phyloP scores from a whole-genome alignment of 768 basidiomycete genomes.

The Cystobasidium ongulense region DNA sequence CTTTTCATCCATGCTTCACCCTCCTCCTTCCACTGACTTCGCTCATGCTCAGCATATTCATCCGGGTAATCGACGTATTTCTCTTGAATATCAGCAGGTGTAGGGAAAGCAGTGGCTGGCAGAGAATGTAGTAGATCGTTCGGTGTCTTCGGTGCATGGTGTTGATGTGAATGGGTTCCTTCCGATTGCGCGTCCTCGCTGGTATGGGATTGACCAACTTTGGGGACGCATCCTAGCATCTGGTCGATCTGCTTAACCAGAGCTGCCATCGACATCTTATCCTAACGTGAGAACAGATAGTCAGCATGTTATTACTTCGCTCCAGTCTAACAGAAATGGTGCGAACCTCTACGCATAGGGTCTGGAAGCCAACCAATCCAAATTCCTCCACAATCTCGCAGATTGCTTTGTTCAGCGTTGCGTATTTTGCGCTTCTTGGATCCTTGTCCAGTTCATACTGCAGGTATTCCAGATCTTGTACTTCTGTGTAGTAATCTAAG shows the following conservation, averaged over 20 bases:
- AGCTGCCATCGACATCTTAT: slow-evolving; percentile 89
- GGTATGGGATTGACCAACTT: neutral
- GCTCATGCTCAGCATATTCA: slow-evolving; percentile 49
- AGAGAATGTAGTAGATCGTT: slow-evolving; percentile 51
- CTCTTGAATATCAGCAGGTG: slow-evolving; percentile 54
- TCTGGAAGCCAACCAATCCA: slow-evolving; percentile 87
- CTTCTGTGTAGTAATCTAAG: slow-evolving; percentile 94
- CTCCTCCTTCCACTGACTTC: slow-evolving; percentile 40
- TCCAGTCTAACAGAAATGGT: neutral
- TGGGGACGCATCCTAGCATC: slow-evolving; percentile 80
- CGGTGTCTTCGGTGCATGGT: slow-evolving; percentile 47
- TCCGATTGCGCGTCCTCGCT: slow-evolving; percentile 10
- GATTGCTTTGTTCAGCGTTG: slow-evolving; percentile 76
- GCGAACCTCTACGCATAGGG: slow-evolving; percentile 82
- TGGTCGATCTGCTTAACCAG: slow-evolving; percentile 76
- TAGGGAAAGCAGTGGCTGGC: slow-evolving; percentile 1
- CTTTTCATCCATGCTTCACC: slow-evolving; percentile 32
- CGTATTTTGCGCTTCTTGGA: slow-evolving; percentile 55
- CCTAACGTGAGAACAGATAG: slow-evolving; percentile 49
- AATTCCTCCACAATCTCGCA: slow-evolving; percentile 91
- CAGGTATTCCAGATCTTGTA: slow-evolving; percentile 85
- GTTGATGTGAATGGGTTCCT: slow-evolving; percentile 39
- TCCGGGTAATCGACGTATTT: slow-evolving; percentile 83
- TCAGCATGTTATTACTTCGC: neutral
- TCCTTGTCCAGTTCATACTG: slow-evolving; percentile 58